phyloP scores from a whole-genome alignment of 2,329 filamentous ascomycete species.

The Neophaeococcomyces mojaviensis region DNA sequence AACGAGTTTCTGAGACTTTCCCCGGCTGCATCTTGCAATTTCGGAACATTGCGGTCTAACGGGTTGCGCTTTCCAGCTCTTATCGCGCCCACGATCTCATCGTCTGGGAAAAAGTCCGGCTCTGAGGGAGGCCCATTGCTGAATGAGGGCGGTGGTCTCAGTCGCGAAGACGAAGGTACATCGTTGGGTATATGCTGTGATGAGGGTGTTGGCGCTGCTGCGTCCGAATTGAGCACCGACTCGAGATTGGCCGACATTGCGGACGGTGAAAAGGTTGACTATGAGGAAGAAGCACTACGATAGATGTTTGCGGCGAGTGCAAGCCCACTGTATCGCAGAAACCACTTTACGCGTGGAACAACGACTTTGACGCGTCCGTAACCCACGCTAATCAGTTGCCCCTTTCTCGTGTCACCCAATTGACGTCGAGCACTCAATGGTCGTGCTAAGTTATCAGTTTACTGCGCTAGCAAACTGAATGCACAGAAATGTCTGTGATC shows the following conservation, averaged over 20 bases:
- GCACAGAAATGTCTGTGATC: no score
- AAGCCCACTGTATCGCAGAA: neutral
- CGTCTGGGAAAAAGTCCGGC: conserved; percentile 52
- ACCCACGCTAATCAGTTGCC: no score
- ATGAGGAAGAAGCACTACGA: no score
- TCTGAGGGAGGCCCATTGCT: conserved; percentile 49
- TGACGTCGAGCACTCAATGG: no score
- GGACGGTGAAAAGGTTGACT: conserved; percentile 8
- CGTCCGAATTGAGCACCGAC: conserved; percentile 42
- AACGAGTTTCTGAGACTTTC: conserved; percentile 57
- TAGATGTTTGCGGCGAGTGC: no score
- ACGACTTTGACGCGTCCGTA: no score
- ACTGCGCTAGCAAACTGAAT: no score
- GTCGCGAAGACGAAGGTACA: conserved; percentile 44
- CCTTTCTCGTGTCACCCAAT: no score
- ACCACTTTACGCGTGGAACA: conserved; percentile 3
- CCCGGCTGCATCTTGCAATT: conserved; percentile 53
- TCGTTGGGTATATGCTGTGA: conserved; percentile 27
- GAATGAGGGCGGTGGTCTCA: conserved; percentile 37
- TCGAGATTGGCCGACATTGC: conserved; percentile 48
- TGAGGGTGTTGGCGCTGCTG: conserved; percentile 30
- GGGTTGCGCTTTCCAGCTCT: conserved; percentile 43
- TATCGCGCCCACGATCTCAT: conserved; percentile 51
- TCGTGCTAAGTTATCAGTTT: no score
- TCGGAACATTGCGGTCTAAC: conserved; percentile 46